These are phyloP conservation scores for Cyclospora cayetanensis DNA, from an alignment of 169 alveolate genomes.

Conservation along the genomic window DNA sequence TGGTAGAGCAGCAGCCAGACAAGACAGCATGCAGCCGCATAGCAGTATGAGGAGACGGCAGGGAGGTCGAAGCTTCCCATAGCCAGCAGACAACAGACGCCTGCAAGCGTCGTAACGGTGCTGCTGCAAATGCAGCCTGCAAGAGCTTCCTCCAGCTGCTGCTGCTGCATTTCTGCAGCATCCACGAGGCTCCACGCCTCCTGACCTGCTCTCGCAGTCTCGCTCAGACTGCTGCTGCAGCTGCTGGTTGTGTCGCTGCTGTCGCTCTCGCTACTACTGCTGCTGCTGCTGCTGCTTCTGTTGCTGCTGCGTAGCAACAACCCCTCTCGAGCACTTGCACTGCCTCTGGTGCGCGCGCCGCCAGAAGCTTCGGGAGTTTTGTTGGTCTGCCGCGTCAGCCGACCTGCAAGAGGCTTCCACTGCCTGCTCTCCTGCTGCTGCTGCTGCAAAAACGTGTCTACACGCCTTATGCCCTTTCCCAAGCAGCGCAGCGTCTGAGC, in stretches of 20 bases:
- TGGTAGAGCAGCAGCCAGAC: neutral
- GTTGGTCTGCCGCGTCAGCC: constrained; percentile 22
- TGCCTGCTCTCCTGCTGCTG: constrained; percentile 10
- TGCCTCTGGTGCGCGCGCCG: too few species aligned
- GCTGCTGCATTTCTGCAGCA: constrained; percentile 48
- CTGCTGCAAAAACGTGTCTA: neutral
- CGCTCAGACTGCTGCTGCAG: constrained; percentile 54
- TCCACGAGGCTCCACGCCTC: neutral
- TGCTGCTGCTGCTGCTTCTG: constrained; percentile 23
- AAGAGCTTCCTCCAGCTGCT: constrained; percentile 20
- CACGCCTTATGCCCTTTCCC: neutral
- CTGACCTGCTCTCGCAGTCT: neutral
- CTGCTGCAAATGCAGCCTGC: constrained; percentile 46
- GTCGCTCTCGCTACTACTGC: constrained; percentile 53
- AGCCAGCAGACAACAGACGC: constrained; percentile 13
- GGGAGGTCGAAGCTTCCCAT: constrained; percentile 17
- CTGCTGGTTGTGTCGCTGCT: neutral
- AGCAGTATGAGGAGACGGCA: constrained; percentile 27
- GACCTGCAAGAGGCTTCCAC: neutral
- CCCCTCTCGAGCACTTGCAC: neutral
- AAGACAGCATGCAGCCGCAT: constrained; percentile 50
- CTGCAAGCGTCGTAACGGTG: constrained; percentile 13
- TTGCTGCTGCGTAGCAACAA: constrained; percentile 7
- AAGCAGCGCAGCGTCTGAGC: constrained; percentile 31
- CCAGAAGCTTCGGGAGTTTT: neutral